Base-by-base conservation (phyloP, 2,329 filamentous ascomycete species). In the Botrytis pseudocinerea region DNA sequence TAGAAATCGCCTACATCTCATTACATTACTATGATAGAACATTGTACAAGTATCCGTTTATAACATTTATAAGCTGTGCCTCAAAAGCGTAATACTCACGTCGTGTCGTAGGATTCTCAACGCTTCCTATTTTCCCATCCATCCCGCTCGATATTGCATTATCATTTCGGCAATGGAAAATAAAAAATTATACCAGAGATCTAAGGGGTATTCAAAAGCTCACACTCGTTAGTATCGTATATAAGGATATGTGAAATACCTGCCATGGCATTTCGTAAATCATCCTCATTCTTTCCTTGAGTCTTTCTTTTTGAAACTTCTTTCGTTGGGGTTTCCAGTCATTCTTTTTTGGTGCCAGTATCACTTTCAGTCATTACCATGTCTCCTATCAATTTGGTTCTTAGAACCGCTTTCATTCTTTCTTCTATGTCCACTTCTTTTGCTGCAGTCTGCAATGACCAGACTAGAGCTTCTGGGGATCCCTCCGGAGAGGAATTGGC, bases 331-430 rank as follows among this genome's bases (percentile, higher is more conserved):
- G 6, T n/a, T 32, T 40, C 48, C 48, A 68, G 48, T 69, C 65
- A 25, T 44, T 69, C 48, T 0, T 69, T 69, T 44, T 18, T 42
- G 48, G 48, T 5, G 5, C 6, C 48, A 28, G 10, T 42, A 9
- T n/a, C 25, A 57, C 0, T 9, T 57, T 40, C 48, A 57, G 35
- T 68, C 65, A 16, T 68, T 68, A 68, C 35, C 16, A 68, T 68
- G 65, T 28, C 48, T 32, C 6, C 38, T 25, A 5, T 57, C 48
- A 57, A 68, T 42, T 42, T 42, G n/a, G 35, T 68, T 51, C 18
- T 68, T 18, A 32, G 18, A 20, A 68, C 46, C 48, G 48, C 25
- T 16, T 68, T 68, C 65, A 68, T 68, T 68, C 35, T 68, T 68
- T 68, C 65, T 32, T 57, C n/a, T 16, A 57, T 68, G 12, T 68